phyloP scores from a whole-genome alignment of 129 eudicot genomes.

The Chrysanthemum makinoi region DNA sequence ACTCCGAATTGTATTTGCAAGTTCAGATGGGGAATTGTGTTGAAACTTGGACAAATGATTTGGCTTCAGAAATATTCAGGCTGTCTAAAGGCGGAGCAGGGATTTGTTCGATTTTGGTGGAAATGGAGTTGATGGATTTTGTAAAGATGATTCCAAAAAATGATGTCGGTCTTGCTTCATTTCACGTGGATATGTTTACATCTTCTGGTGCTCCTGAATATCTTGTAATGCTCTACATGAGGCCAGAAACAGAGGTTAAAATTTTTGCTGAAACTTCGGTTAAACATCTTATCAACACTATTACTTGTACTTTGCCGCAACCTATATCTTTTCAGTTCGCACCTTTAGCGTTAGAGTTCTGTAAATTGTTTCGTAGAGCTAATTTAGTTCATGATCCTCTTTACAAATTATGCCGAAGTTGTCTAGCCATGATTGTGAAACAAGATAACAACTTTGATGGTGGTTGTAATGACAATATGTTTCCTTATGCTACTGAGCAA shows the following conservation, averaged over 20 bases:
- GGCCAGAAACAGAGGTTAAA: conserved; percentile 30
- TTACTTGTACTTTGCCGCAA: conserved; percentile 26
- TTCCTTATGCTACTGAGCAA: no score
- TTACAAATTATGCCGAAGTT: conserved; percentile 47
- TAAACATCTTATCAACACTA: conserved; percentile 31
- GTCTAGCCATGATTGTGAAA: conserved; percentile 25
- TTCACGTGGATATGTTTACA: conserved; percentile 42
- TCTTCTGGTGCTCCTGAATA: conserved; percentile 49
- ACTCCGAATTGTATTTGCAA: conserved; percentile 44
- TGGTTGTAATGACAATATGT: no score
- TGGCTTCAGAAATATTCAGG: conserved; percentile 40
- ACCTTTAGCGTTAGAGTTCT: conserved; percentile 58
- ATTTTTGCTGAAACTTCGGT: conserved; percentile 46
- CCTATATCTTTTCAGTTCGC: conserved; percentile 29
- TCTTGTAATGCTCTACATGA: conserved; percentile 56
- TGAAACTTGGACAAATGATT: conserved; percentile 43
- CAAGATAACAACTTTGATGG: no score
- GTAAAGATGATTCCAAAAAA: conserved; percentile 18
- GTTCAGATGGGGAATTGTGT: conserved; percentile 70
- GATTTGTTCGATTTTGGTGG: background rate
- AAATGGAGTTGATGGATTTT: conserved; percentile 19
- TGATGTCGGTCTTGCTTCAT: conserved; percentile 26
- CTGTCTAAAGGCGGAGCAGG: conserved; percentile 33
- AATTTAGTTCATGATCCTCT: conserved; percentile 36
- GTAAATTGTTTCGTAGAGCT: conserved; percentile 47